Evolutionary conservation across 2,329 filamentous ascomycete genomes (phyloP).

Genomic region (Pestalotiopsis sp.): DNA sequence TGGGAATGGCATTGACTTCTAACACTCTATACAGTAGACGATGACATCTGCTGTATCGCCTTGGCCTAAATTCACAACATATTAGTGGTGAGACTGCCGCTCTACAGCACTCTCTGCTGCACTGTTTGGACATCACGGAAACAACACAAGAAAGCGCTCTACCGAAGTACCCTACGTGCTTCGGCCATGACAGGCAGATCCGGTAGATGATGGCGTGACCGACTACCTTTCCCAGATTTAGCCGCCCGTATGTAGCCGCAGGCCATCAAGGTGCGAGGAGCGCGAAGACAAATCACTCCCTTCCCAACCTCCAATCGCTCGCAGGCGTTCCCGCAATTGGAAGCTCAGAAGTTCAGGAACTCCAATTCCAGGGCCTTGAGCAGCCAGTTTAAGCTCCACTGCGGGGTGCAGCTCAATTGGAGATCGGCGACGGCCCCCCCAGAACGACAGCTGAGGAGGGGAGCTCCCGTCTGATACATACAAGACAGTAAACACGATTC

Average conservation of each 20-base stretch:
- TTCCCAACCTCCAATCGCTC: not conserved
- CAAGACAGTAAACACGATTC: no score
- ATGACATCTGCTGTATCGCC: no score
- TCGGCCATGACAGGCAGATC: not conserved
- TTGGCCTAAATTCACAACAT: no score
- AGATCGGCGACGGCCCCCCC: not conserved
- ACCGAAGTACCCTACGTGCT: not conserved
- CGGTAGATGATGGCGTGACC: not conserved
- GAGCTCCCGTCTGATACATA: not conserved
- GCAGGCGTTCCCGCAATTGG: constrained; percentile 7
- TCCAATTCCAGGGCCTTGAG: not conserved
- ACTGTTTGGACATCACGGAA: not conserved
- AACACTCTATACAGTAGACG: no score
- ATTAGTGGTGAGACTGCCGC: no score
- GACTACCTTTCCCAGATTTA: not conserved
- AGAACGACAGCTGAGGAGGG: not conserved
- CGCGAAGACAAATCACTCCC: not conserved
- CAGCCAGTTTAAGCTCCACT: constrained; percentile 2
- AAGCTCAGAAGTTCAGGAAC: not conserved
- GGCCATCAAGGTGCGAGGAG: not conserved
- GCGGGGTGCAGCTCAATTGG: constrained; percentile 9
- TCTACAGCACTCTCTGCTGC: no score
- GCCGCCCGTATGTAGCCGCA: not conserved
- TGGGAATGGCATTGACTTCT: not conserved
- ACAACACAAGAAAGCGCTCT: not conserved